phyloP scores from a whole-genome alignment of 2,329 filamentous ascomycete species.

The Colletotrichum noveboracense region DNA sequence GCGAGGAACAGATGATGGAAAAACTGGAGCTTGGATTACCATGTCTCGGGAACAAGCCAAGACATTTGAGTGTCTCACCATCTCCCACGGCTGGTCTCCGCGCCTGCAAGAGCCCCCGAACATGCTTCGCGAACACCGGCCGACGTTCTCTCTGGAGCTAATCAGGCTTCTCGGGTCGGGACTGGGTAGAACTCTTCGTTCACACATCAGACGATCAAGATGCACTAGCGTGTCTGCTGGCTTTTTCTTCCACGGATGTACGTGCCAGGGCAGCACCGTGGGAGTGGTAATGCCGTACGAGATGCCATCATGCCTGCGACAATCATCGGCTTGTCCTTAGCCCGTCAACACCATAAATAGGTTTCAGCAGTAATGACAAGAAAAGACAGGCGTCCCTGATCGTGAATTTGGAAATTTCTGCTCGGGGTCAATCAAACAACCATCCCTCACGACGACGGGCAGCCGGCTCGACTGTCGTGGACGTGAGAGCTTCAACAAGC shows the following conservation, averaged over 20 bases:
- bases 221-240: neutral
- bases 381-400: neutral
- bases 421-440: neutral
- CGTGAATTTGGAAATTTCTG: neutral
- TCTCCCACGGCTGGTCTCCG: conserved; percentile 11
- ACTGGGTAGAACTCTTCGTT: neutral
- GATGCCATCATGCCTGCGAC: neutral
- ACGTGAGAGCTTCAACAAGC: neutral
- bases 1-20: conserved; percentile 1
- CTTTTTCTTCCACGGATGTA: neutral
- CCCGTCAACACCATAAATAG: neutral
- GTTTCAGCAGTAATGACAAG: neutral
- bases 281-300: neutral
- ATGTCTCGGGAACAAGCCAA: conserved; percentile 12
- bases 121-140: conserved; percentile 15
- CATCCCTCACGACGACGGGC: neutral
- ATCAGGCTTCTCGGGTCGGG: neutral
- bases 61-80: conserved; percentile 15
- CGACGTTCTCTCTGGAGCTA: neutral
- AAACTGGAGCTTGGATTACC: conserved; percentile 4
- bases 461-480: neutral
- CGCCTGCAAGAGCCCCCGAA: conserved; percentile 6
- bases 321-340: neutral
- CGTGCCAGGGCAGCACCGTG: neutral
- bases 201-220: conserved; percentile 11